Conservation (phyloP, 192 early-diverging fungal genomes). For the Entomortierella chlamydospora region DNA sequence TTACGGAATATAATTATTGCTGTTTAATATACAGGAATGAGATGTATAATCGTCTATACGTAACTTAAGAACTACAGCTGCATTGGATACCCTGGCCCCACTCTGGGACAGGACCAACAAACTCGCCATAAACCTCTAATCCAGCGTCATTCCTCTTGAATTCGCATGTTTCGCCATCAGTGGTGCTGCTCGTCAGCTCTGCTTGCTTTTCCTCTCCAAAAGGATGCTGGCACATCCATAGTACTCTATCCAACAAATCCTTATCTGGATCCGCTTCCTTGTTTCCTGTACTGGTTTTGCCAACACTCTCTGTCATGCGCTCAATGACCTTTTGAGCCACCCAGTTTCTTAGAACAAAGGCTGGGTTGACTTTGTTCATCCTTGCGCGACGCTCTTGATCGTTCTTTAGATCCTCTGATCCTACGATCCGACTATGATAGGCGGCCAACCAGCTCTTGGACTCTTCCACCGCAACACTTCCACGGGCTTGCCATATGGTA, state of each 20-base stretch:
- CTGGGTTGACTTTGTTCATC: slow-evolving; percentile 82
- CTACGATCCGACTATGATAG: slow-evolving; percentile 70
- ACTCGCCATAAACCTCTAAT: slow-evolving; percentile 53
- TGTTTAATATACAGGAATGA: too few species aligned
- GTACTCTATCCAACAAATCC: slow-evolving; percentile 54
- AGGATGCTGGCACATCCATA: slow-evolving; percentile 67
- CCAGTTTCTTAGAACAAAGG: slow-evolving; percentile 84
- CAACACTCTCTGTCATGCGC: slow-evolving; percentile 58
- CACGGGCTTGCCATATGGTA: slow-evolving; percentile 35
- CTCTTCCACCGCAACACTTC: slow-evolving; percentile 36
- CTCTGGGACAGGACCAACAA: slow-evolving; percentile 62
- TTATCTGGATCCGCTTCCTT: slow-evolving; percentile 47
- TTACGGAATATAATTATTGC: too few species aligned
- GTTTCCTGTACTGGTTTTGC: slow-evolving; percentile 42
- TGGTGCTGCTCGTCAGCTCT: slow-evolving; percentile 16
- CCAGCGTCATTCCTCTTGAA: slow-evolving; percentile 36
- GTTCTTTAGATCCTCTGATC: slow-evolving; percentile 37
- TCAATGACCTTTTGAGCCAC: slow-evolving; percentile 76
- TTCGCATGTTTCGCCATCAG: slow-evolving; percentile 51
- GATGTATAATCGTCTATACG: neutral
- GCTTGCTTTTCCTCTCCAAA: slow-evolving; percentile 59
- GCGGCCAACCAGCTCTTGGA: slow-evolving; percentile 63
- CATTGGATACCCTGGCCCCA: slow-evolving; percentile 77
- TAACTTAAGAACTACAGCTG: slow-evolving; percentile 75
- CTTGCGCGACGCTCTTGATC: slow-evolving; percentile 44